Evolutionary conservation across 768 basidiomycete species (phyloP).

Genomic region (Kwoniella bestiolae): DNA sequence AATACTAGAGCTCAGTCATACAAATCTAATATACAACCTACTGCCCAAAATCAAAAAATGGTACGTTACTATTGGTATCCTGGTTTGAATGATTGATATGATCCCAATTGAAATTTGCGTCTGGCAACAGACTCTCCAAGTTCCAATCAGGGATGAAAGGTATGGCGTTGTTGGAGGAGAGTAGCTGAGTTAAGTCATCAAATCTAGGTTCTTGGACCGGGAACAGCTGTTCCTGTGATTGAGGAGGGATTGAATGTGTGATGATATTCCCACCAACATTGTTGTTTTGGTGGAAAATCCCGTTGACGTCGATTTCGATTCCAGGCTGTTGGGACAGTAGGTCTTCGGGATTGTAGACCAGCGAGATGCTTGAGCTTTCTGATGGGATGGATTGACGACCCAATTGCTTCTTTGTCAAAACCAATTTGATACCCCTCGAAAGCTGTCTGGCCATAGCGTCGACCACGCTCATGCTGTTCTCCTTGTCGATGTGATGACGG

Average conservation of each 20-base stretch:
- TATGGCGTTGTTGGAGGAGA: constrained; percentile 22
- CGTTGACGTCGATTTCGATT: background rate
- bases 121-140: constrained; percentile 15
- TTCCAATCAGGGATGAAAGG: constrained; percentile 27
- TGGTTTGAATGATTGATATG: background rate
- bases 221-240: background rate
- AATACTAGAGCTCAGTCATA: background rate
- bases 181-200: constrained; percentile 20
- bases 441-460: constrained; percentile 24
- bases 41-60: constrained; percentile 2
- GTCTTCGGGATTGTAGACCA: background rate
- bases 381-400: background rate
- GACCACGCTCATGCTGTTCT: constrained; percentile 19
- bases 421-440: constrained; percentile 10
- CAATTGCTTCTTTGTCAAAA: constrained; percentile 8
- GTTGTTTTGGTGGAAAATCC: background rate
- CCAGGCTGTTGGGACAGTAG: background rate
- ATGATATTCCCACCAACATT: too few relatives aligned
- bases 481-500: constrained; percentile 14
- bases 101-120: constrained; percentile 12
- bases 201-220: constrained; percentile 1
- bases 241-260: background rate
- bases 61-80: background rate
- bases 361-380: background rate
- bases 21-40: background rate